Base-by-base conservation (phyloP, 2,329 filamentous ascomycete species). In the Esteya vermicola region DNA sequence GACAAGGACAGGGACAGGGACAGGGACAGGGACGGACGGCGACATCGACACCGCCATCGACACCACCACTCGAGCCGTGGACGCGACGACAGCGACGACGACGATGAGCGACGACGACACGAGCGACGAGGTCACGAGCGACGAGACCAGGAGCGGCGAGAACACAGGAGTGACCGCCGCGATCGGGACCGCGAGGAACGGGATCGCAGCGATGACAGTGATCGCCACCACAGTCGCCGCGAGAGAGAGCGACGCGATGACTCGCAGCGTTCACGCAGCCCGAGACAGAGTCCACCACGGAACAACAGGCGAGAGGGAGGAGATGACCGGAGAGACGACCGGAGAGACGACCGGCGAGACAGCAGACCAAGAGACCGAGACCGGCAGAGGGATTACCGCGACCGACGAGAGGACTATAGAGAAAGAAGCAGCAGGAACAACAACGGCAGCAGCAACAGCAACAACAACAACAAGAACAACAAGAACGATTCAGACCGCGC, bases 401-500 rank as follows among this genome's bases (percentile, higher is more conserved):
- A 31, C 10, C 28, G 18, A 8, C 8, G 16, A 18, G 23, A 30
- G n/a, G 27, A 32, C 36, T 23, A 38, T n/a, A 21, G 38, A 4
- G 39, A 37, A 19, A 22, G 36, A 13, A 25, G 30, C 20, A 37
- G 44, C 20, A 31, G 41, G 8, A 32, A 39, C 16, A 33, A 43
- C 21, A 38, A 41, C 20, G 45, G 43, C 18, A 41, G 39, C 28
- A 39, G 45, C 27, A 33, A 42, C 27, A 33, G 26, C 7, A 28
- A 20, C 21, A 19, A 27, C 23, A 22, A 22, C 5, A 28, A 26
- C 16, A 36, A 35, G 19, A 27, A 21, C 16, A 16, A 12, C 27
- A 40, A 33, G 16, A 38, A 26, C 9, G 69, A 69, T 18, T 70
- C 73, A 19, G 76, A 81, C 45, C 67, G 68, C n/a, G 75, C 76